Evolutionary conservation across 2,329 filamentous ascomycete genomes (phyloP).

Genomic region (Aphanoascus verrucosus): DNA sequence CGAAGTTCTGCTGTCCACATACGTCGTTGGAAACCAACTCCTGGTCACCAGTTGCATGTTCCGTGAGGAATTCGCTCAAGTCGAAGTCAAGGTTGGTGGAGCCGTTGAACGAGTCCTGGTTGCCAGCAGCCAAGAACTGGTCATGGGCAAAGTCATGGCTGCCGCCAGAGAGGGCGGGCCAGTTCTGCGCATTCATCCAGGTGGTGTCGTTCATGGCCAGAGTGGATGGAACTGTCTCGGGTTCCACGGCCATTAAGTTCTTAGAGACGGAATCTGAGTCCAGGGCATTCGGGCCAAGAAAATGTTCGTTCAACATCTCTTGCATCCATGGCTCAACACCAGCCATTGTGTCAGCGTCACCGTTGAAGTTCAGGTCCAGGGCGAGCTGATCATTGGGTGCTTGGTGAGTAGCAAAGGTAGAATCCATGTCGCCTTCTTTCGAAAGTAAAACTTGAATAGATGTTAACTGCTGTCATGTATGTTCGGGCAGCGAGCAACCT

Average conservation of each 20-base stretch:
- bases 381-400: constrained; percentile 1
- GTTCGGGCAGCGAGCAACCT: background rate
- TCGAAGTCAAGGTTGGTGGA: background rate
- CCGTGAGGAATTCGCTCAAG: constrained; percentile 1
- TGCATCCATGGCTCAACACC: constrained; percentile 15
- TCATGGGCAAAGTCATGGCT: background rate
- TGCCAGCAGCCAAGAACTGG: background rate
- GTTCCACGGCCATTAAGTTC: background rate
- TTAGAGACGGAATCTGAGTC: constrained; percentile 4
- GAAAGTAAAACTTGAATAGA: background rate
- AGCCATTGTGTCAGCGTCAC: constrained; percentile 7
- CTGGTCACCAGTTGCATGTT: background rate
- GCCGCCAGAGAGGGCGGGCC: background rate
- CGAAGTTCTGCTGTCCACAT: background rate
- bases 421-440: constrained; percentile 6
- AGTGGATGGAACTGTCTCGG: background rate
- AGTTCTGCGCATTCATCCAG: background rate
- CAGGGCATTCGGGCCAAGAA: constrained; percentile 5
- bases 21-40: background rate
- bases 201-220: background rate
- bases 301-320: constrained; percentile 14
- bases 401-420: background rate
- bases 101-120: background rate
- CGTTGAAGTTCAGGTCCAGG: background rate
- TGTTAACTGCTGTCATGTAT: background rate